Conservation (phyloP, 176 grass and related monocot genomes). For the Rhynchospora tenuis region DNA sequence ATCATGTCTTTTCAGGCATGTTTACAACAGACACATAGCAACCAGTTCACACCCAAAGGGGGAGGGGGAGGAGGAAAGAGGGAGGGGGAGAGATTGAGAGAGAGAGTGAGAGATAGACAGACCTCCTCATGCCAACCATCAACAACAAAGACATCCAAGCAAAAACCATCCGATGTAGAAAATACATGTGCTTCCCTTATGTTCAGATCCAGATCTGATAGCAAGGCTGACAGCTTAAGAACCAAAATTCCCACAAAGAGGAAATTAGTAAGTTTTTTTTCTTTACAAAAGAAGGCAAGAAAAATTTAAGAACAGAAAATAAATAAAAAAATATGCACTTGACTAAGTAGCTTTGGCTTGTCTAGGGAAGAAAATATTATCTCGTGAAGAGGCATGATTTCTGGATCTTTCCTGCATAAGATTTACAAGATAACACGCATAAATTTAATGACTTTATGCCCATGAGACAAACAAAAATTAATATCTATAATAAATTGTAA, state of each 20-base stretch:
- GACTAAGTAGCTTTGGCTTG: slow-evolving; percentile 82
- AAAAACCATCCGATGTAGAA: slow-evolving; percentile 90
- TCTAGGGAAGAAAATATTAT: slow-evolving; percentile 91
- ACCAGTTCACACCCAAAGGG: too few relatives aligned
- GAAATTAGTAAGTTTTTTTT: background rate
- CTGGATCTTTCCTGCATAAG: slow-evolving; percentile 39
- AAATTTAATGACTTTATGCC: background rate
- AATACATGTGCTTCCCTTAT: slow-evolving; percentile 99
- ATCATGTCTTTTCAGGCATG: background rate
- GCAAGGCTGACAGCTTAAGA: slow-evolving; percentile 67
- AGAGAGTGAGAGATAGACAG: background rate
- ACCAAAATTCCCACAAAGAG: slow-evolving; percentile 7
- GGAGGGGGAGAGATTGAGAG: too few relatives aligned
- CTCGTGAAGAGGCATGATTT: slow-evolving; percentile 54
- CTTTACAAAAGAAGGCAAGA: slow-evolving; percentile 9
- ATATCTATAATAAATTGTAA: background rate
- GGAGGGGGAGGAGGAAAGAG: too few relatives aligned
- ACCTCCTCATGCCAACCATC: slow-evolving; percentile 88
- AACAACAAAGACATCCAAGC: slow-evolving; percentile 91
- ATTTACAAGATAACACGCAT: background rate
- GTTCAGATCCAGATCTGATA: slow-evolving; percentile 73
- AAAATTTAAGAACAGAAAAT: background rate
- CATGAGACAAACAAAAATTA: slow-evolving; percentile 5
- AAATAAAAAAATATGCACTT: slow-evolving; percentile 31
- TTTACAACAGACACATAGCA: background rate